phyloP scores from a whole-genome alignment of 2,329 filamentous ascomycete genomes.

The Ceratocystis variospora region DNA sequence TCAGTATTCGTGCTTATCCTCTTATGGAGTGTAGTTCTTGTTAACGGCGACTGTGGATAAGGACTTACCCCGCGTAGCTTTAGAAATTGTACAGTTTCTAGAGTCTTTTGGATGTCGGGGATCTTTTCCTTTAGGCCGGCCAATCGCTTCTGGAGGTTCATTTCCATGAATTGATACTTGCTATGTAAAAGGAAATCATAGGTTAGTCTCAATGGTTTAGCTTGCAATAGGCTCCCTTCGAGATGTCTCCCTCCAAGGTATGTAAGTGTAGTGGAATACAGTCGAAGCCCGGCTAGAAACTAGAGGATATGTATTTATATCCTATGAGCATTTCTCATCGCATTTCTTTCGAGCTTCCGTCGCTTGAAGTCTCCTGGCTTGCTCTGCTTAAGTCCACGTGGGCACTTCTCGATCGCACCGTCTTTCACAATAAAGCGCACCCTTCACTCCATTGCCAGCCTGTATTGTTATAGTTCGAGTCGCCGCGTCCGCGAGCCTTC shows the following conservation, averaged over 20 bases:
- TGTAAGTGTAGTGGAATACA: too few relatives aligned
- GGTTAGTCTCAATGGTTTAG: not conserved
- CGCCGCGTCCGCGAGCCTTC: not conserved
- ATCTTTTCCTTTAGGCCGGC: conserved; percentile 83
- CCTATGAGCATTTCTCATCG: not conserved
- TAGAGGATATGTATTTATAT: not conserved
- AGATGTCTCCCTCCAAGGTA: not conserved
- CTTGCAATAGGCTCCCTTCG: not conserved
- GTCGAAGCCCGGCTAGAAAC: too few relatives aligned
- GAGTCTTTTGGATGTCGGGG: conserved; percentile 89
- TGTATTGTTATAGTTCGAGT: not conserved
- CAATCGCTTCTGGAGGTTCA: conserved; percentile 74
- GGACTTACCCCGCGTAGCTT: conserved; percentile 53
- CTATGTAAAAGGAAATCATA: conserved; percentile 31
- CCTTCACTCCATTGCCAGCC: not conserved
- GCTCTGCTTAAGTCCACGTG: not conserved
- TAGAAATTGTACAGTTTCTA: conserved; percentile 81
- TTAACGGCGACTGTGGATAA: not conserved
- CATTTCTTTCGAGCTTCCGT: not conserved
- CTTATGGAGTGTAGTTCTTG: not conserved
- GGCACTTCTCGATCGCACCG: not conserved
- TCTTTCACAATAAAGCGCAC: not conserved
- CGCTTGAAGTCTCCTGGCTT: not conserved
- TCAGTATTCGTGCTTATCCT: not conserved
- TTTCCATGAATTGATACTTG: conserved; percentile 99